Conservation (phyloP, 2,329 filamentous ascomycete genomes). For the Fusarium abutilonis region DNA sequence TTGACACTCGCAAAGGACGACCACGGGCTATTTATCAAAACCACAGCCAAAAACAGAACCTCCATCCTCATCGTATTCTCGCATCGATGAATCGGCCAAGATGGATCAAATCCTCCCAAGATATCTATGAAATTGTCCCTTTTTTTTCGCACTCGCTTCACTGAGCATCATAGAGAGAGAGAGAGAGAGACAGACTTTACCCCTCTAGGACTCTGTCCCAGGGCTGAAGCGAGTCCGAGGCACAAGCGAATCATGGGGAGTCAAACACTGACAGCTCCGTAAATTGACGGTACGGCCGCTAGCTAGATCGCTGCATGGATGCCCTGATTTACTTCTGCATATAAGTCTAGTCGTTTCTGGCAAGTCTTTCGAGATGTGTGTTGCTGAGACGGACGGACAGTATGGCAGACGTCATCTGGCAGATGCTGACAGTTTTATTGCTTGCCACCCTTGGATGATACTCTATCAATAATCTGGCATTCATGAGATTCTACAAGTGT, state of each 20-base stretch:
- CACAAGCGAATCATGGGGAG: conserved; percentile 4
- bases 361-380: conserved; percentile 7
- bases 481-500: too few relatives aligned
- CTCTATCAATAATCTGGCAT: too few relatives aligned
- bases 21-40: not conserved
- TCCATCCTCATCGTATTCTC: not conserved
- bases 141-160: conserved; percentile 21
- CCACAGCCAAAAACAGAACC: not conserved
- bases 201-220: conserved; percentile 12
- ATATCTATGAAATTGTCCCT: not conserved
- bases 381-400: too few relatives aligned
- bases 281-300: conserved; percentile 10
- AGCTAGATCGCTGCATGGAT: conserved; percentile 10
- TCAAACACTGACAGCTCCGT: not conserved
- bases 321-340: not conserved
- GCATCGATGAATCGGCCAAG: not conserved
- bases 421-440: conserved; percentile 29
- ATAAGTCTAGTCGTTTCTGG: not conserved
- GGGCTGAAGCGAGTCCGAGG: conserved; percentile 23
- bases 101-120: not conserved
- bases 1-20: too few relatives aligned
- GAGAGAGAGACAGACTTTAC: not conserved
- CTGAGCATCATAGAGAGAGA: not conserved
- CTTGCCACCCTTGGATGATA: not conserved
- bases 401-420: conserved; percentile 10